A percentile compares a stretch with the other conserved stretches of the same genome.
Conservation (phyloP, 208 protist genomes). For the Phytomonas sp. region DNA sequence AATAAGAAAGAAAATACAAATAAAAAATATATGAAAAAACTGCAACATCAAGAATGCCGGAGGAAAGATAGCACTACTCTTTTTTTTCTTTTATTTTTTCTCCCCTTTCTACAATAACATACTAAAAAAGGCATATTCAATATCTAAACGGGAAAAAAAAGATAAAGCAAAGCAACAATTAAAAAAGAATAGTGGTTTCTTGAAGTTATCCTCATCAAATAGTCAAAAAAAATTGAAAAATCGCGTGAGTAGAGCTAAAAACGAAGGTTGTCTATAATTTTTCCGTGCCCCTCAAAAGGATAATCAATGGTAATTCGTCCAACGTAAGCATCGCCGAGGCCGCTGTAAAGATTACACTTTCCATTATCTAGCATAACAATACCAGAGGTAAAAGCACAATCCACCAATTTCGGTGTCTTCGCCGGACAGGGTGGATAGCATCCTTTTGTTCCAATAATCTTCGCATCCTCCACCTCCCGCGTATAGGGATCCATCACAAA, state of each 20-base stretch:
- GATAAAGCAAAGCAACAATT: neutral
- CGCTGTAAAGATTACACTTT: conserved; percentile 67
- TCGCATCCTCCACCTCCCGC: conserved; percentile 20
- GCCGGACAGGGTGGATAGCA: conserved; percentile 48
- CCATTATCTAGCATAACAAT: conserved; percentile 56
- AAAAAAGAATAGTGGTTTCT: neutral
- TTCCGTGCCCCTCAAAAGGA: conserved; percentile 49
- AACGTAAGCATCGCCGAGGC: conserved; percentile 46
- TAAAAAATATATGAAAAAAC: neutral
- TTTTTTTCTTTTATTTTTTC: neutral
- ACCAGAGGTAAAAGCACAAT: conserved; percentile 53
- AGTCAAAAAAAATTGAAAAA: neutral
- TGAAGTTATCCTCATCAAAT: conserved; percentile 1
- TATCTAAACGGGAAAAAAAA: conserved; percentile 1
- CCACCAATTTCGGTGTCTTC: conserved; percentile 37
- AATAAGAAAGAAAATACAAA: conserved; percentile 4
- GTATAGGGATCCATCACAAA: conserved; percentile 60
- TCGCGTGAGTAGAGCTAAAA: conserved; percentile 14
- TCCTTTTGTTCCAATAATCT: conserved; percentile 43
- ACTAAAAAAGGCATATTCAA: neutral
- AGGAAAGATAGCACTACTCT: neutral
- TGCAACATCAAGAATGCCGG: neutral
- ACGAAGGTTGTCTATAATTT: conserved; percentile 33
- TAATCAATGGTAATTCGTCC: conserved; percentile 70
- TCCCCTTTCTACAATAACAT: neutral